A percentile compares a stretch with the other conserved stretches of the same genome.
These are phyloP conservation scores for Magnolia changhungtana DNA, from an alignment of 164 flowering plant species.

Conservation along the genomic window DNA sequence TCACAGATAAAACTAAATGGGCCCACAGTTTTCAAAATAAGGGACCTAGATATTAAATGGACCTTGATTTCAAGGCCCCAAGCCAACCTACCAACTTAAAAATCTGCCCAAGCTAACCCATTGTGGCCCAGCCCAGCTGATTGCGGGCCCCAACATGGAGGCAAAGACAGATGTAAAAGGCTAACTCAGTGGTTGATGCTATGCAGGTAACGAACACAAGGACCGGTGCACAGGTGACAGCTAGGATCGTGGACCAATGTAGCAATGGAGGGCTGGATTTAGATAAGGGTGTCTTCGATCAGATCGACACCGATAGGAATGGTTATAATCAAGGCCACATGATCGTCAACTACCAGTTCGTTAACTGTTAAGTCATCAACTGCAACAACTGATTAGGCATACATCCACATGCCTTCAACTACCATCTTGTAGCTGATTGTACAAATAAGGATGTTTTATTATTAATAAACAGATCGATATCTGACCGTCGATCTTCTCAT, in stretches of 20 bases:
- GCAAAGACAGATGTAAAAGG: no score
- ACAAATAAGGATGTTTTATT: neutral
- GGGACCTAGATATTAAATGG: no score
- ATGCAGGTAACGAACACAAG: constrained; percentile 56
- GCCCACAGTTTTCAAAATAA: no score
- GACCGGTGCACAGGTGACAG: constrained; percentile 47
- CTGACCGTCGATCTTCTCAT: no score
- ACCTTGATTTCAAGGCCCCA: no score
- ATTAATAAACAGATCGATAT: neutral
- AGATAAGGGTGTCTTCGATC: constrained; percentile 46
- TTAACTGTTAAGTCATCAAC: constrained; percentile 8
- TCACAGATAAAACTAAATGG: no score
- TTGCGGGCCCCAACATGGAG: no score
- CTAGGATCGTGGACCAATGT: constrained; percentile 83
- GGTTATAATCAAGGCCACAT: constrained; percentile 52
- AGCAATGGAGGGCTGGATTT: constrained; percentile 80
- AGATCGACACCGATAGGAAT: constrained; percentile 51
- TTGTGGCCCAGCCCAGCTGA: no score
- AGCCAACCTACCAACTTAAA: no score
- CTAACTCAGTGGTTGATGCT: neutral
- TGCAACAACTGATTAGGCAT: constrained; percentile 25
- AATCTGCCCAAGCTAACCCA: no score
- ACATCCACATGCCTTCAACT: neutral
- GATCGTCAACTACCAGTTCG: constrained; percentile 54
- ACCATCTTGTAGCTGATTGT: neutral